Percentiles rank a stretch among this genome's conserved stretches.
phyloP scores from a whole-genome alignment of 2,329 filamentous ascomycete species.

The Penicillium hesseltinei region DNA sequence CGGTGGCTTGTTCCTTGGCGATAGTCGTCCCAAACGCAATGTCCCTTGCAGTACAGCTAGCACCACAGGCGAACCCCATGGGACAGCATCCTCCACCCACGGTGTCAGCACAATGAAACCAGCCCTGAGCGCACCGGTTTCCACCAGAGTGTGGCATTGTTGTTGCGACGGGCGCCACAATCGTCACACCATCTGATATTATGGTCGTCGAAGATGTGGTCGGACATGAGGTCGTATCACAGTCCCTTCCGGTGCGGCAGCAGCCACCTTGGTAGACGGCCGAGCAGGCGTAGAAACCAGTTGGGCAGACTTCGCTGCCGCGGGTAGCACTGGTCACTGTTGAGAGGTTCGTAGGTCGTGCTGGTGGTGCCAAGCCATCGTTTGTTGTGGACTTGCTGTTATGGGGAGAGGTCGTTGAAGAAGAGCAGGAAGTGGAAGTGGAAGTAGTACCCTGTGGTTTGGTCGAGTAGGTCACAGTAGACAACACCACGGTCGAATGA shows the following conservation, averaged over 20 bases:
- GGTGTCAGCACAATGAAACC: constrained; percentile 69
- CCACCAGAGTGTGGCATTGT: constrained; percentile 37
- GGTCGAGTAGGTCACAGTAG: constrained; percentile 34
- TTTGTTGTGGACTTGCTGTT: constrained; percentile 36
- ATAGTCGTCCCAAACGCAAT: constrained; percentile 55
- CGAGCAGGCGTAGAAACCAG: constrained; percentile 86
- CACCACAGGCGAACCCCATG: constrained; percentile 69
- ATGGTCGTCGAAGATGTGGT: constrained; percentile 65
- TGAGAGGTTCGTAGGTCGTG: constrained; percentile 39
- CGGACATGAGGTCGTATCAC: constrained; percentile 76
- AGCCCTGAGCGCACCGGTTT: constrained; percentile 68
- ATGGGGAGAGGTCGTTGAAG: constrained; percentile 24
- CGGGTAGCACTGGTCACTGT: constrained; percentile 35
- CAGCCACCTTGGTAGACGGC: constrained; percentile 80
- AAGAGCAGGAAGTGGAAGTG: constrained; percentile 21
- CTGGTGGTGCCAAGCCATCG: constrained; percentile 35
- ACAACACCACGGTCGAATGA: constrained; percentile 31
- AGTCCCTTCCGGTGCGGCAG: constrained; percentile 84
- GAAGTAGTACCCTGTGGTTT: constrained; percentile 16
- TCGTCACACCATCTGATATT: constrained; percentile 62
- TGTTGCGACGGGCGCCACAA: constrained; percentile 61
- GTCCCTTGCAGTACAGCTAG: constrained; percentile 63
- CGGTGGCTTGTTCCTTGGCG: constrained; percentile 34
- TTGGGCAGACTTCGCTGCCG: constrained; percentile 63
- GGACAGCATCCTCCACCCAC: constrained; percentile 81